Evolutionary conservation across 306 rosid genomes (phyloP).

Genomic region (Hippophae rhamnoides): DNA sequence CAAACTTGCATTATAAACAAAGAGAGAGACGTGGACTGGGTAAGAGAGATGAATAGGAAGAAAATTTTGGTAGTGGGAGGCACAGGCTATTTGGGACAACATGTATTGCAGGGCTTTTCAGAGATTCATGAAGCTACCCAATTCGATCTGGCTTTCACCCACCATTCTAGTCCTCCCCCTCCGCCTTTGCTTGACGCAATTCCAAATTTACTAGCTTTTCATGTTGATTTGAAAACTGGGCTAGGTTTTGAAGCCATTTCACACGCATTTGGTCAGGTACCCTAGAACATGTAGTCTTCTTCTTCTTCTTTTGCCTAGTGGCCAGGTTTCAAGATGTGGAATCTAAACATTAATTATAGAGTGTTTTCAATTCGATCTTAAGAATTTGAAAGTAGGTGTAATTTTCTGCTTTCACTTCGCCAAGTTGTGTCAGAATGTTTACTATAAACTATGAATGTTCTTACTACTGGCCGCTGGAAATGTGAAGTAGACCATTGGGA

Average conservation of each 20-base stretch:
- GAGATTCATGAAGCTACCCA: slow-evolving; percentile 17
- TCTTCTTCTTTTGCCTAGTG: slow-evolving; percentile 8
- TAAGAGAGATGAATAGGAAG: slow-evolving; percentile 28
- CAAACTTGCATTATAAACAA: no score
- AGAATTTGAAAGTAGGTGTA: neutral
- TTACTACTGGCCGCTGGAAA: neutral
- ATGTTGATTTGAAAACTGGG: slow-evolving; percentile 67
- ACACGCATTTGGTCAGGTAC: slow-evolving; percentile 60
- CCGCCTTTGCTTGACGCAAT: slow-evolving; percentile 36
- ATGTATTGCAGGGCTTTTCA: slow-evolving; percentile 47
- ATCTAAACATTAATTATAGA: neutral
- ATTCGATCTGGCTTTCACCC: slow-evolving; percentile 60
- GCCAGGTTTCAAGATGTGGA: neutral
- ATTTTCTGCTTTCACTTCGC: neutral
- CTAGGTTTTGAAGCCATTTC: slow-evolving; percentile 63
- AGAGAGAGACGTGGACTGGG: neutral
- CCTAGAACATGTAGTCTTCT: neutral
- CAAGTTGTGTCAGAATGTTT: neutral
- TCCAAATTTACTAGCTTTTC: slow-evolving; percentile 45
- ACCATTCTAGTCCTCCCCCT: slow-evolving; percentile 49
- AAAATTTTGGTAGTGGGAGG: slow-evolving; percentile 81
- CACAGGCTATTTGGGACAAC: slow-evolving; percentile 91
- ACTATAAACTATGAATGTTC: neutral
- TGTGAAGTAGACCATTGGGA: no score
- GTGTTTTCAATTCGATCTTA: neutral